These are phyloP conservation scores for Retiboletus flavoniger DNA, from an alignment of 1,284 basidiomycete genomes.

Conservation along the genomic window DNA sequence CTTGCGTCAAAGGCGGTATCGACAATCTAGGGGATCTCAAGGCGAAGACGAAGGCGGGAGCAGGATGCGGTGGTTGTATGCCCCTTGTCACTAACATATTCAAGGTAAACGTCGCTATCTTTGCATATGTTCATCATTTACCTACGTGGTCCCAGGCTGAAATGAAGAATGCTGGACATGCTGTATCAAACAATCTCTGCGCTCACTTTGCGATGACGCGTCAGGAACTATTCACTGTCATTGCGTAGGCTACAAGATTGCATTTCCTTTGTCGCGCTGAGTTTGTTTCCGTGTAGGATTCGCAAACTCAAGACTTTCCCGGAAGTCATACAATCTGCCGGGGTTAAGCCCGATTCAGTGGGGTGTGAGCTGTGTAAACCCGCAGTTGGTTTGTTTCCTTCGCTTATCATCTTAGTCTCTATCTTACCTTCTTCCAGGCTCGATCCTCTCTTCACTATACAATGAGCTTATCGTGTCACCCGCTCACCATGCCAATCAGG, in stretches of 20 bases:
- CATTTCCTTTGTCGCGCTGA: no score
- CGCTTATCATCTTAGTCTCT: not conserved
- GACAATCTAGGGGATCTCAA: slow-evolving; percentile 60
- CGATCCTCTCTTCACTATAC: slow-evolving; percentile 64
- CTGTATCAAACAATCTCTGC: slow-evolving; percentile 64
- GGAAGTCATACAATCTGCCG: slow-evolving; percentile 54
- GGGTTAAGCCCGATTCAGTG: slow-evolving; percentile 49
- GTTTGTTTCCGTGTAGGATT: slow-evolving; percentile 38
- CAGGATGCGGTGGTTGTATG: slow-evolving; percentile 75
- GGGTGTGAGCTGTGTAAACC: slow-evolving; percentile 80
- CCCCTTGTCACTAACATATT: slow-evolving; percentile 57
- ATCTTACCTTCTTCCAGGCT: slow-evolving; percentile 11
- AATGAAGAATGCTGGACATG: slow-evolving; percentile 68
- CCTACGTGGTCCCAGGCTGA: slow-evolving; percentile 45
- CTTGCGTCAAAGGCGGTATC: slow-evolving; percentile 55
- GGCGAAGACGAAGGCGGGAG: slow-evolving; percentile 67
- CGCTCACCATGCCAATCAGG: slow-evolving; percentile 67
- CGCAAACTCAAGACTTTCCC: slow-evolving; percentile 61
- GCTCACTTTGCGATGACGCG: slow-evolving; percentile 69
- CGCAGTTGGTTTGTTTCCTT: slow-evolving; percentile 49
- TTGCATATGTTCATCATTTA: no score
- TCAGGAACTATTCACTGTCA: slow-evolving; percentile 66
- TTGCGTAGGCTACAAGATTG: slow-evolving; percentile 40
- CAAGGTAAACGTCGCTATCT: slow-evolving; percentile 22
- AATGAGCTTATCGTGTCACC: slow-evolving; percentile 71